A percentile compares a stretch with the other conserved stretches of the same genome.
Conservation (phyloP, 345 rosid genomes). For the Clarkia xantiana region DNA sequence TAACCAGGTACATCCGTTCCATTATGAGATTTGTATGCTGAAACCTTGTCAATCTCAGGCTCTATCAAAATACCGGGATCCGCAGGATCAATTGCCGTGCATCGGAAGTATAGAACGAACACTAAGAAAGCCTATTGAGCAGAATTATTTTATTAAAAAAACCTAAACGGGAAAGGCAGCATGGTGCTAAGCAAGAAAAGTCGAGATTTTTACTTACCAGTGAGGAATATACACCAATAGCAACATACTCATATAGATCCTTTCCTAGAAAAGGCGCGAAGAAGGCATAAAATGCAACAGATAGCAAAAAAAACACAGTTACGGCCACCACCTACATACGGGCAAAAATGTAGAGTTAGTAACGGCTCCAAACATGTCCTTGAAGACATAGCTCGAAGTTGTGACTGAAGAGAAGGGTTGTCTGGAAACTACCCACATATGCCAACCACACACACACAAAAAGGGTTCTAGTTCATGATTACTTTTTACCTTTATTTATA, state of each 20-base stretch:
- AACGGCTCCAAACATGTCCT: too few relatives aligned
- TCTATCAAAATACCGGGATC: slow-evolving; percentile 67
- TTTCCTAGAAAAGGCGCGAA: slow-evolving; percentile 89
- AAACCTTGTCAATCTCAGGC: slow-evolving; percentile 30
- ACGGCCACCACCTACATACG: slow-evolving; percentile 57
- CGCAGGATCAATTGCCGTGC: slow-evolving; percentile 90
- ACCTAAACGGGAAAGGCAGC: not conserved
- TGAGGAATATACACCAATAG: slow-evolving; percentile 58
- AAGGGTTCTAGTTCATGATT: too few relatives aligned
- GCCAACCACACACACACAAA: too few relatives aligned
- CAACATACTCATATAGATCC: slow-evolving; percentile 44
- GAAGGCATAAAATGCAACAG: slow-evolving; percentile 75
- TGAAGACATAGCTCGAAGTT: not conserved
- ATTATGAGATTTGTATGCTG: slow-evolving; percentile 41
- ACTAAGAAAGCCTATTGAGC: slow-evolving; percentile 50
- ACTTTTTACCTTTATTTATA: too few relatives aligned
- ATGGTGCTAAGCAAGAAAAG: not conserved
- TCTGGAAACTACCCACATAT: too few relatives aligned
- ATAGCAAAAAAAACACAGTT: slow-evolving; percentile 63
- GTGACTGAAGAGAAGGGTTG: too few relatives aligned
- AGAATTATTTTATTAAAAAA: slow-evolving; percentile 3
- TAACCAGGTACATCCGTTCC: slow-evolving; percentile 33
- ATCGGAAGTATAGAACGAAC: slow-evolving; percentile 60
- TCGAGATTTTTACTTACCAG: slow-evolving; percentile 32
- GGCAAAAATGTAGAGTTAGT: not conserved